These are phyloP conservation scores for Mortierella sp. DNA, from an alignment of 371 early-diverging fungal genomes.

Conservation along the genomic window DNA sequence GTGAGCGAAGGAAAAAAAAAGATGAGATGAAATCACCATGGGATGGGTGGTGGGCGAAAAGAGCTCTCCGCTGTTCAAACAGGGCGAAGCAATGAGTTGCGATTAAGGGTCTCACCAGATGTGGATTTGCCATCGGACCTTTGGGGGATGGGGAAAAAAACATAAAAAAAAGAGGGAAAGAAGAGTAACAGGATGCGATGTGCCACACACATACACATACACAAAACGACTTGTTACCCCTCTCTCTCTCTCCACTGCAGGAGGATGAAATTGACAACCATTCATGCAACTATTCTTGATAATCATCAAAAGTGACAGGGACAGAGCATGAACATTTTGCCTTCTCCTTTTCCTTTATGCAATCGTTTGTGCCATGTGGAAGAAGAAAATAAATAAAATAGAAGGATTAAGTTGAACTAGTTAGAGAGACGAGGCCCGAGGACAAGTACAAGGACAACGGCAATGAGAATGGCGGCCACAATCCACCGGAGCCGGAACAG, in stretches of 20 bases:
- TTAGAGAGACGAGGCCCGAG: constrained; percentile 9
- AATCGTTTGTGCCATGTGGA: constrained; percentile 2
- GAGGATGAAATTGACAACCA: too few relatives aligned
- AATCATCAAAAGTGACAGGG: too few relatives aligned
- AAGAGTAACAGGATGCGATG: too few relatives aligned
- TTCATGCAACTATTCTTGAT: background rate
- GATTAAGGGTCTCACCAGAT: background rate
- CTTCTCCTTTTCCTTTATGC: background rate
- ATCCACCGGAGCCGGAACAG: constrained; percentile 25
- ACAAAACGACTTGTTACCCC: background rate
- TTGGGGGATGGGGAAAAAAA: background rate
- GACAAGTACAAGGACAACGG: constrained; percentile 30
- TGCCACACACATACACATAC: background rate
- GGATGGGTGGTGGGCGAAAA: background rate
- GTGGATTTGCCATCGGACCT: constrained; percentile 8
- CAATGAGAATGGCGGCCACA: constrained; percentile 24
- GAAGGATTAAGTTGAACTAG: background rate
- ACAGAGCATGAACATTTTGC: too few relatives aligned
- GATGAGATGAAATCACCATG: too few relatives aligned
- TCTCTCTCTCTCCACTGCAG: too few relatives aligned
- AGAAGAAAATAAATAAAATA: background rate
- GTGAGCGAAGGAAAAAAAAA: background rate
- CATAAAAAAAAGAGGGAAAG: background rate
- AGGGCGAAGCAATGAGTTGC: constrained; percentile 5
- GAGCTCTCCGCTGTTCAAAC: background rate